Conservation (phyloP, 345 rosid genomes). For the Syzygium jambos region DNA sequence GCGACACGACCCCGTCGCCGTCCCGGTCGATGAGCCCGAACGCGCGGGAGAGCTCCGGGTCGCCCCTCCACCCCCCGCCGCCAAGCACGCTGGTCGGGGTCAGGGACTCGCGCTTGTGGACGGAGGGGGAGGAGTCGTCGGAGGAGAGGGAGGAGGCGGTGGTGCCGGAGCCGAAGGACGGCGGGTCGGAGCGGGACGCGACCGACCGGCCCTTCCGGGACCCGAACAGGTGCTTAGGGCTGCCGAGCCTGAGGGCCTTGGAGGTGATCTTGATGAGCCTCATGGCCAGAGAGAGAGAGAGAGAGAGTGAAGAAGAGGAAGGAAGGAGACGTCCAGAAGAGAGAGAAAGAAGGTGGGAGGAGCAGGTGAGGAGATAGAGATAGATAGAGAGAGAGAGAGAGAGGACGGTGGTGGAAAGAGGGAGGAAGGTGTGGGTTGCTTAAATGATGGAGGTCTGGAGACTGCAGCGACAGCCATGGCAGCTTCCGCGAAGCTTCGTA, state of each 20-base stretch:
- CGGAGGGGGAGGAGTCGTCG: constrained; percentile 22
- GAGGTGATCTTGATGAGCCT: constrained; percentile 31
- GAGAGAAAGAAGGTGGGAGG: not conserved
- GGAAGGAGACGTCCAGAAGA: not conserved
- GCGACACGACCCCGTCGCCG: constrained; percentile 47
- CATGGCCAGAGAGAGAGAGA: not conserved
- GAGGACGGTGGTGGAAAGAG: constrained; percentile 2
- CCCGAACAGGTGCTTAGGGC: constrained; percentile 57
- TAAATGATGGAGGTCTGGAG: constrained; percentile 32
- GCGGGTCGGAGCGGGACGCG: not conserved
- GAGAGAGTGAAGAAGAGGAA: not conserved
- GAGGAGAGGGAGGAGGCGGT: constrained; percentile 55
- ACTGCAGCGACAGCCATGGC: constrained; percentile 21
- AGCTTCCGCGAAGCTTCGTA: constrained; percentile 85
- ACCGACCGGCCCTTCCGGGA: constrained; percentile 28
- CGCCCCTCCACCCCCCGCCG: constrained; percentile 24
- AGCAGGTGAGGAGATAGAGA: constrained; percentile 7
- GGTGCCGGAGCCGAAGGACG: constrained; percentile 28
- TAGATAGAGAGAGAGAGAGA: constrained; percentile 9
- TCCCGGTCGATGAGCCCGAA: constrained; percentile 48
- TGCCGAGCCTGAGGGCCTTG: constrained; percentile 32
- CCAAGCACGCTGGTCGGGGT: constrained; percentile 79
- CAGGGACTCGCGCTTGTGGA: constrained; percentile 3
- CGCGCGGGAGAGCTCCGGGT: constrained; percentile 33
- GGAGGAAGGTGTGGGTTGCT: constrained; percentile 17